Conservation (phyloP, 768 basidiomycete species). For the Lactarius evosmus region DNA sequence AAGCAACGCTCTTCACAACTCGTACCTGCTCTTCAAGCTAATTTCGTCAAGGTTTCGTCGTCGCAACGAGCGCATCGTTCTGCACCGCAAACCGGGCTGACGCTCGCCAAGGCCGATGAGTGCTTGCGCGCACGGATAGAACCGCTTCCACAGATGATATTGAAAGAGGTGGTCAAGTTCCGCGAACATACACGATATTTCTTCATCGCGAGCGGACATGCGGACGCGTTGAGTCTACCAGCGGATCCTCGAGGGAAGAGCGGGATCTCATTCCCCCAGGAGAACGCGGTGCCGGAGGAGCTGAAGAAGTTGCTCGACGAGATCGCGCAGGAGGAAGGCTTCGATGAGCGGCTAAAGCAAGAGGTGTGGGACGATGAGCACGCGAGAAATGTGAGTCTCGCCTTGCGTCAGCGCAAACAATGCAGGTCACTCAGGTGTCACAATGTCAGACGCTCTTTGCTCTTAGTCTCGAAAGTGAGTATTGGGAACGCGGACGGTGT, state of each 20-base stretch:
- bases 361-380: conserved; percentile 46
- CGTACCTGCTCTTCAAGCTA: conserved; percentile 10
- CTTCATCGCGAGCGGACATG: conserved; percentile 27
- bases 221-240: conserved; percentile 17
- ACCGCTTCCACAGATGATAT: conserved; percentile 39
- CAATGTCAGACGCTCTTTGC: conserved; percentile 40
- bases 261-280: conserved; percentile 2
- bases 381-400: conserved; percentile 40
- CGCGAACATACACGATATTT: conserved; percentile 42
- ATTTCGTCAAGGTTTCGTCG: conserved; percentile 13
- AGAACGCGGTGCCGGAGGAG: conserved; percentile 28
- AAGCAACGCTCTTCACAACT: neutral
- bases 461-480: conserved; percentile 48
- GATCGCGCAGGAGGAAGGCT: conserved; percentile 35
- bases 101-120: conserved; percentile 18
- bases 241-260: neutral
- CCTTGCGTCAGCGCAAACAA: neutral
- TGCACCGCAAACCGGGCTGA: neutral
- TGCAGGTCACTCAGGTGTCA: neutral
- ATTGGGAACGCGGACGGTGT: neutral
- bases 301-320: conserved; percentile 43
- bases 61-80: neutral
- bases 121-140: conserved; percentile 37
- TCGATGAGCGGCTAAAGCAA: conserved; percentile 36
- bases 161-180: conserved; percentile 39